A percentile compares a stretch with the other conserved stretches of the same genome.
These are phyloP conservation scores for Truncatella angustata DNA, from an alignment of 2,329 filamentous ascomycete species.

Conservation along the genomic window DNA sequence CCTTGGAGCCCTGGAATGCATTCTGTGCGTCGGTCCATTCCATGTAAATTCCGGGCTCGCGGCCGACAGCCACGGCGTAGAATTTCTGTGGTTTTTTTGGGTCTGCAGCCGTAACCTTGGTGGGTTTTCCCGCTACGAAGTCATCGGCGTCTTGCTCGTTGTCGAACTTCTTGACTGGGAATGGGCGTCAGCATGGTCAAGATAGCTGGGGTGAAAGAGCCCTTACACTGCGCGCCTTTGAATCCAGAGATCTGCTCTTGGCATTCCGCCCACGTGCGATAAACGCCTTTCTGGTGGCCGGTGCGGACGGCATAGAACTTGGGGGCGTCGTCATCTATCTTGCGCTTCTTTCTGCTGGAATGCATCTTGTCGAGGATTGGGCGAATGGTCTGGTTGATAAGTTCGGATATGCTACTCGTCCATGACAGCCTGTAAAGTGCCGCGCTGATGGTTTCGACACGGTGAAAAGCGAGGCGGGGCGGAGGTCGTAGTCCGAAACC, in stretches of 20 bases:
- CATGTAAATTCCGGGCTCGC: slow-evolving; percentile 56
- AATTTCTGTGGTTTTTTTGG: slow-evolving; percentile 43
- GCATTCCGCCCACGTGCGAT: slow-evolving; percentile 60
- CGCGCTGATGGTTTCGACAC: slow-evolving; percentile 1
- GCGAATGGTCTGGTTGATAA: neutral
- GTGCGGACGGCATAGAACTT: slow-evolving; percentile 65
- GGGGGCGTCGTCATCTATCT: slow-evolving; percentile 39
- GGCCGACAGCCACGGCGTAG: slow-evolving; percentile 62
- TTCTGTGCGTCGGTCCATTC: slow-evolving; percentile 68
- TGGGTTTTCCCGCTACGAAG: slow-evolving; percentile 65
- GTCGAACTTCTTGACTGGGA: slow-evolving; percentile 75
- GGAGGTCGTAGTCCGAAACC: neutral
- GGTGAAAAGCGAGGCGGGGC: slow-evolving; percentile 2
- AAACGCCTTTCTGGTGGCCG: slow-evolving; percentile 60
- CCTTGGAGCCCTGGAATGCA: slow-evolving; percentile 72
- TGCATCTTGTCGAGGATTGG: slow-evolving; percentile 8
- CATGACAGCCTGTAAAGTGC: neutral
- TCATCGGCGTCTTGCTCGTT: slow-evolving; percentile 73
- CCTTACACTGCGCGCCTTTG: slow-evolving; percentile 67
- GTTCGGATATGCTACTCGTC: neutral
- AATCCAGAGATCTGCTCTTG: slow-evolving; percentile 59
- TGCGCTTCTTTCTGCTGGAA: slow-evolving; percentile 43
- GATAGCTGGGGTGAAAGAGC: neutral
- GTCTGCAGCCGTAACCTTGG: slow-evolving; percentile 33
- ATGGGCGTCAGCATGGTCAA: neutral